A percentile compares a stretch with the other conserved stretches of the same genome.
These are phyloP conservation scores for Pythium apleroticum DNA, from an alignment of 352 stramenopile genomes.

Conservation along the genomic window DNA sequence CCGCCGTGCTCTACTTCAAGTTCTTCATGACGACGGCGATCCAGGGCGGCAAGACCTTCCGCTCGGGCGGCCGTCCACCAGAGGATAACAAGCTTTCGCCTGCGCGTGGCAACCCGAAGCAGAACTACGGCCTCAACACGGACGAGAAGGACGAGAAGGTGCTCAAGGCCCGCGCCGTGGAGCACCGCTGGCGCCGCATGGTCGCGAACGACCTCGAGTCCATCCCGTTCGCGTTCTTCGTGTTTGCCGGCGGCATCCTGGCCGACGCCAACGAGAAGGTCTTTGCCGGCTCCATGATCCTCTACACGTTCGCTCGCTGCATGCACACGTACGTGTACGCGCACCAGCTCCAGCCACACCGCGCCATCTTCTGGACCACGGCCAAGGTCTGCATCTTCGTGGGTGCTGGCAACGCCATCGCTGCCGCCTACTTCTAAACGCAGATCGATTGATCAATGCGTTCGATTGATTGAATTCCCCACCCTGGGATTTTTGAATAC, in stretches of 20 bases:
- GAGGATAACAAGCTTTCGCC: slow-evolving; percentile 49
- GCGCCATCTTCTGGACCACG: slow-evolving; percentile 23
- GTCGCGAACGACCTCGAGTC: slow-evolving; percentile 41
- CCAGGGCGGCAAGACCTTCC: slow-evolving; percentile 56
- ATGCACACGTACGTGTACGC: slow-evolving; percentile 41
- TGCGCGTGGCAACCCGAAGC: slow-evolving; percentile 27
- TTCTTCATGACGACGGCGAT: slow-evolving; percentile 52
- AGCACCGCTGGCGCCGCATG: slow-evolving; percentile 41
- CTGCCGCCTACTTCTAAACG: slow-evolving; percentile 5
- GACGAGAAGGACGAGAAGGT: slow-evolving; percentile 37
- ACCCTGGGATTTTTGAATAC: neutral
- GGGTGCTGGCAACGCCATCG: slow-evolving; percentile 26
- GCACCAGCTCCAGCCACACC: slow-evolving; percentile 29
- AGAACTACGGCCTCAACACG: slow-evolving; percentile 39
- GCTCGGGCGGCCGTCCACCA: slow-evolving; percentile 41
- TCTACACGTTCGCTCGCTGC: slow-evolving; percentile 38
- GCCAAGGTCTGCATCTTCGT: slow-evolving; percentile 28
- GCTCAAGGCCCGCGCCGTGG: slow-evolving; percentile 33
- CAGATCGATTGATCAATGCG: neutral
- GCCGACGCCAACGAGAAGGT: slow-evolving; percentile 28
- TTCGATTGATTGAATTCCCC: neutral
- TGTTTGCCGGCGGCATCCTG: slow-evolving; percentile 26
- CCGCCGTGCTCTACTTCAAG: slow-evolving; percentile 50
- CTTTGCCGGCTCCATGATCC: slow-evolving; percentile 18
- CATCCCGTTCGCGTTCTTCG: slow-evolving; percentile 35